Evolutionary conservation across 192 early-diverging fungal species (phyloP), one percentile per base, ranked within the genome.

Genomic region (Gonapodya prolifera): DNA sequence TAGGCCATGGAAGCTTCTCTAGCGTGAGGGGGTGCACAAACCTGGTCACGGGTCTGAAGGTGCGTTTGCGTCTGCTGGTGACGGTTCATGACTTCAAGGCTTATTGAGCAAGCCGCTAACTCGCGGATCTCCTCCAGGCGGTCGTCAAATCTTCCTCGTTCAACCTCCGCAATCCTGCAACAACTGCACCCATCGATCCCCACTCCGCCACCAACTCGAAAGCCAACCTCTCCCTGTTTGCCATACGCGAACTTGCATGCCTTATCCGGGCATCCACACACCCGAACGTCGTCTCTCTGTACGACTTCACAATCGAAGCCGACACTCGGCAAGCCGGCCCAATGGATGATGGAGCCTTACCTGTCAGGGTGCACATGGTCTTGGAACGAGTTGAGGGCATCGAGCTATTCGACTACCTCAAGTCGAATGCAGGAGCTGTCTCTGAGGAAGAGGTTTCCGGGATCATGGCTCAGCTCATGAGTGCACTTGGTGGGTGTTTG

Each of bases 391-490:
- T 73, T 13, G 71, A 73, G 28, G 71, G 71, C 71, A 32, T 73
- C 31, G 71, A 73, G 71, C 71, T 73, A 8, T 73, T 73, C 71
- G 71, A 73, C 28, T 73, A 30, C 71, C 71, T 73, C 45, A 61
- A 61, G 23, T 61, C 45, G 45, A 61, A 61, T 61, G 45, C 8
- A 23, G 45, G 45, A 61, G 45, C 45, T 61, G 45, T 61, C 8
- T 61, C 45, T 61, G 45, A 61, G 23, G 8, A 61, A 61, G 45
- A 61, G 23, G 45, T 61, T 61, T 8, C 45, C 8, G 8, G 23
- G 8, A 61, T 61, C 45, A 61, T 61, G 45, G 8, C 45, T 61
- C 45, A 61, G 45, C 45, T 61, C 45, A 61, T 61, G 45, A 61
- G 45, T 23, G 45, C 45, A 23, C 45, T 61, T 8, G 45, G 45